Conservation (phyloP, 257 asterid species). For the Eustoma russellianum region DNA sequence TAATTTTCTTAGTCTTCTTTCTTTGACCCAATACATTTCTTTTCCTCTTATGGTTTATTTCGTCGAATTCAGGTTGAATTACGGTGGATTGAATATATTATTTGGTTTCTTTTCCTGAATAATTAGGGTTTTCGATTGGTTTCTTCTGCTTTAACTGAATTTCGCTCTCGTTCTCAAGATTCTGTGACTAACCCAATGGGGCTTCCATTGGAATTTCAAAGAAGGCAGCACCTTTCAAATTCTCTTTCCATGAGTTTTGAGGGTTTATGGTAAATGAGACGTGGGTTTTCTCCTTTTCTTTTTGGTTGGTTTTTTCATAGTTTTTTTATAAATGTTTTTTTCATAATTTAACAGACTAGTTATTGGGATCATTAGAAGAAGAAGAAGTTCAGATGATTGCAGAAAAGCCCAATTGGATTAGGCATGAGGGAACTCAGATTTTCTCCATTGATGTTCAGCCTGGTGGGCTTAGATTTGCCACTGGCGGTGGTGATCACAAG, state of each 20-base stretch:
- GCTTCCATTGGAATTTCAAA: slow-evolving; percentile 12
- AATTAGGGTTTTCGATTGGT: too few relatives aligned
- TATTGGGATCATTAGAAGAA: slow-evolving; percentile 5
- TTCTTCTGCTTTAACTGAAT: too few relatives aligned
- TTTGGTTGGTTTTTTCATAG: background rate
- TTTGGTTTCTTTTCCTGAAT: too few relatives aligned
- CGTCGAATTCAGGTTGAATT: slow-evolving; percentile 1
- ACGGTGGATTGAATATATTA: background rate
- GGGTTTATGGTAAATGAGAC: slow-evolving; percentile 24
- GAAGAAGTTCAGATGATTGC: slow-evolving; percentile 54
- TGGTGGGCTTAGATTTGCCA: slow-evolving; percentile 94
- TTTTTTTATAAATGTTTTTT: too few relatives aligned
- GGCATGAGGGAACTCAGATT: slow-evolving; percentile 79
- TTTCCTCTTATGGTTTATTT: slow-evolving; percentile 1
- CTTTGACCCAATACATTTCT: background rate
- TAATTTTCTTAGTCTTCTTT: slow-evolving; percentile 1
- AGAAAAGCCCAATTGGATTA: slow-evolving; percentile 81
- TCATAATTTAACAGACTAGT: background rate
- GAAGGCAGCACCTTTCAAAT: slow-evolving; percentile 22
- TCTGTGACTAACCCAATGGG: slow-evolving; percentile 3
- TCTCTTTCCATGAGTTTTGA: slow-evolving; percentile 18
- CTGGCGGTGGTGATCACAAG: slow-evolving; percentile 99
- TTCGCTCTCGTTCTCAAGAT: background rate
- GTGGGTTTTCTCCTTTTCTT: background rate
- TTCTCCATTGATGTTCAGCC: slow-evolving; percentile 97